Evolutionary conservation across 1,139 yeast species (phyloP), one percentile per base, ranked within the genome.

Genomic region (Scheffersomyces quercinus): DNA sequence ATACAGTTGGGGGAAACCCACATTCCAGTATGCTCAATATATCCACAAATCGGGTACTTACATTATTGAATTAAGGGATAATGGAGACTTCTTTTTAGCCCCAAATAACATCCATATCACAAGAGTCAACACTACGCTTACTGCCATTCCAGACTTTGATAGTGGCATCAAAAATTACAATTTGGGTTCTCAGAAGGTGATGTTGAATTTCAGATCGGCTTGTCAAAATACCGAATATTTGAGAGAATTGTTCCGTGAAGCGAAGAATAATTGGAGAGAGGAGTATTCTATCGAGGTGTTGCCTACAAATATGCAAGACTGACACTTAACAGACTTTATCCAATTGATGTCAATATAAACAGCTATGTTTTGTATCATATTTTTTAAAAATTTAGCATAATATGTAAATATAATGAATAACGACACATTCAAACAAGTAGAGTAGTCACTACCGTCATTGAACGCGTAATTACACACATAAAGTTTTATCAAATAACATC

Each of bases 1-100:
- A 12, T 91, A 90, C 62, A 88, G 96, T 32, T 93, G 98, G 98
- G 98, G 98, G 2, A 80, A 77, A 46, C 96, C 96, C 1, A 72
- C 74, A 20, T 91, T 88, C 67, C 82, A 84, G 52, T 86, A 81
- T 60, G 89, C 91, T 1, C 99, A 95, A 63, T 95, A 86, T 58
- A 84, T 95, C 43, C 99, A 95, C 63, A 78, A 75, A 50, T 82
- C 96, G 0, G 99, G 99, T 1, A 83, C 88, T 1, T 88, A 91
- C 51, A 81, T 95, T 45, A 96, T 95, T 3, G 98, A 95, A 62
- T 74, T 95, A 38, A 72, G 93, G 49, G 89, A 83, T 37, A 85
- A 83, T 52, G 96, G 96, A 13, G 86, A 83, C 45, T 77, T 91
- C 54, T 83, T 87, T 51, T 68, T 91, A 56, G 93, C 91, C 0